Evolutionary conservation across 441 rosid genomes (phyloP).

Genomic region (Omphalea diandra): DNA sequence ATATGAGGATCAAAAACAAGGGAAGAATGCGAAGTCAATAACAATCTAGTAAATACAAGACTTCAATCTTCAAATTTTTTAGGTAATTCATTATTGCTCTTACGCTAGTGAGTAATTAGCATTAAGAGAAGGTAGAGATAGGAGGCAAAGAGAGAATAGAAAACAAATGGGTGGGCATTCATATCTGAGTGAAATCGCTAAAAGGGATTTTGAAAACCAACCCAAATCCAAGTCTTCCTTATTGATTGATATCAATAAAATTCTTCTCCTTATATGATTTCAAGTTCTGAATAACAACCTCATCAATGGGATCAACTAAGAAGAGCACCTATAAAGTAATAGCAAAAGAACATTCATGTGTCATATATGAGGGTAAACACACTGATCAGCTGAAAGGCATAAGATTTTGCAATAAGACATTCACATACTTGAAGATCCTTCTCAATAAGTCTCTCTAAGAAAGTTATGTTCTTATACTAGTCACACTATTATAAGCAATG

Average conservation of each 20-base stretch:
- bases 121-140: no score
- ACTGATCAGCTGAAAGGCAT: neutral
- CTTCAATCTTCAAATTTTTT: slow-evolving; percentile 95
- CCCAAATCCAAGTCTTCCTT: slow-evolving; percentile 97
- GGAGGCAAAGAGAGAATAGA: no score
- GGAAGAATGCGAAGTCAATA: slow-evolving; percentile 90
- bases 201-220: slow-evolving; percentile 30
- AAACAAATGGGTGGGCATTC: no score
- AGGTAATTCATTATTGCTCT: no score
- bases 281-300: slow-evolving; percentile 88
- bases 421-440: slow-evolving; percentile 76
- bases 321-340: slow-evolving; percentile 55
- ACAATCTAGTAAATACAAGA: slow-evolving; percentile 83
- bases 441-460: slow-evolving; percentile 85
- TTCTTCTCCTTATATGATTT: slow-evolving; percentile 91
- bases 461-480: slow-evolving; percentile 86
- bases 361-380: slow-evolving; percentile 7
- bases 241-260: slow-evolving; percentile 89
- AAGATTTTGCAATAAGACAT: slow-evolving; percentile 9
- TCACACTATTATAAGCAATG: slow-evolving; percentile 82
- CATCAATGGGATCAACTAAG: slow-evolving; percentile 92
- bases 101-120: no score
- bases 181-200: no score
- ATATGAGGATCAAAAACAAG: slow-evolving; percentile 95
- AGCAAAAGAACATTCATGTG: slow-evolving; percentile 12